These are phyloP conservation scores for Umbellularia californica DNA, from an alignment of 164 flowering plant species.

Conservation along the genomic window DNA sequence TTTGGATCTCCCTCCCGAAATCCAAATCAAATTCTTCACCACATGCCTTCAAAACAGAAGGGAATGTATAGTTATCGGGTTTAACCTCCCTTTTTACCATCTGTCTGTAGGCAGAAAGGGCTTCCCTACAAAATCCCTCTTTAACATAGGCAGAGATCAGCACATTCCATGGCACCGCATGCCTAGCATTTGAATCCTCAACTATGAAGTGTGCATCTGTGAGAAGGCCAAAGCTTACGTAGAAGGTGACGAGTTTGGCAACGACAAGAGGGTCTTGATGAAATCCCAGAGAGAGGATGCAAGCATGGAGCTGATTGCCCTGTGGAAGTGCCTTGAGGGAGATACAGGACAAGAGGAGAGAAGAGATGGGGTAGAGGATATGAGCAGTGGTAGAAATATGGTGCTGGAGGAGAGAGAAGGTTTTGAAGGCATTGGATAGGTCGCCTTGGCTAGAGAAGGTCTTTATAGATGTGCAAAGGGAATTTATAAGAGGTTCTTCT, in stretches of 20 bases:
- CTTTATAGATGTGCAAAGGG: constrained; percentile 13
- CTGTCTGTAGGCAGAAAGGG: constrained; percentile 33
- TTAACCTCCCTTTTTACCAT: constrained; percentile 37
- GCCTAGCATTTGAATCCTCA: constrained; percentile 22
- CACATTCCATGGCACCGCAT: constrained; percentile 53
- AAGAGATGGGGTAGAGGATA: constrained; percentile 27
- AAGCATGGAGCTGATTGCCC: constrained; percentile 51
- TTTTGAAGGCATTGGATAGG: constrained; percentile 28
- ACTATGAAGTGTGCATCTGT: constrained; percentile 31
- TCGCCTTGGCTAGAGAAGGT: constrained; percentile 12
- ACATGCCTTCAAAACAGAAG: constrained; percentile 62
- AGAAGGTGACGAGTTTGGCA: constrained; percentile 45
- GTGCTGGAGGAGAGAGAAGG: constrained; percentile 26
- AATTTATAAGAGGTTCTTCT: constrained; percentile 8
- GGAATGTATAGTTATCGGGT: constrained; percentile 54
- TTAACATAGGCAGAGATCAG: constrained; percentile 42
- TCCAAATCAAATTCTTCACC: constrained; percentile 36
- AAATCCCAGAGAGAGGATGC: constrained; percentile 32
- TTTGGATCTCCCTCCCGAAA: constrained; percentile 43
- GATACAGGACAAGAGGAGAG: constrained; percentile 35
- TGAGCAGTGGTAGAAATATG: constrained; percentile 18
- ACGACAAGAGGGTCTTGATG: constrained; percentile 34
- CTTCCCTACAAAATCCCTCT: constrained; percentile 27
- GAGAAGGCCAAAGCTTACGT: constrained; percentile 26
- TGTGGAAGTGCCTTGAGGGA: constrained; percentile 23